Evolutionary conservation across 345 rosid genomes (phyloP).

Genomic region (Camelina neglecta): DNA sequence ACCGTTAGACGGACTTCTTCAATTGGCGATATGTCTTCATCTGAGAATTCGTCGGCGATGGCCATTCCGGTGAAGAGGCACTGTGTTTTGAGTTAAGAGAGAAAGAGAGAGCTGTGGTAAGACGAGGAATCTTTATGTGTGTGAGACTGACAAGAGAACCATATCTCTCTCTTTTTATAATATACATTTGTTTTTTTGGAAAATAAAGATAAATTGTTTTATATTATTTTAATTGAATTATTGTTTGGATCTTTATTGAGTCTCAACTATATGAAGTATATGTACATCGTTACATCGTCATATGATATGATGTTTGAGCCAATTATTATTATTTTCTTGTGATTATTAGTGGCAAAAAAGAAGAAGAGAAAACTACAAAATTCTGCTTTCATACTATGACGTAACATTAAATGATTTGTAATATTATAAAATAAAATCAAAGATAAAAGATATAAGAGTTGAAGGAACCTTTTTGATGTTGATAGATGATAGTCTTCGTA

Average conservation of each 20-base stretch:
- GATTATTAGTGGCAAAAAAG: too few species aligned
- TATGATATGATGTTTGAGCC: too few species aligned
- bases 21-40: constrained; percentile 68
- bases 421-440: too few species aligned
- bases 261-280: not conserved
- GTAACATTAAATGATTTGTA: too few species aligned
- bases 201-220: not conserved
- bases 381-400: too few species aligned
- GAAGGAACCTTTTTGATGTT: too few species aligned
- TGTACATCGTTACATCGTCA: too few species aligned
- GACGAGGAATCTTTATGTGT: constrained; percentile 29
- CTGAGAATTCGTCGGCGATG: constrained; percentile 35
- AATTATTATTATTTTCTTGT: too few species aligned
- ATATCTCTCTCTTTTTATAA: constrained; percentile 14
- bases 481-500: too few species aligned
- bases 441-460: too few species aligned
- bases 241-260: constrained; percentile 15
- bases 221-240: constrained; percentile 12
- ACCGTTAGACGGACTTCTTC: constrained; percentile 88
- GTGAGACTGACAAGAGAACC: constrained; percentile 27
- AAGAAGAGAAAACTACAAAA: too few species aligned
- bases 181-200: not conserved
- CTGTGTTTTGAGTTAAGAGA: not conserved
- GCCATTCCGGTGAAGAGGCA: constrained; percentile 29
- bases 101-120: not conserved